phyloP scores from a whole-genome alignment of 1,284 basidiomycete species.

The Pseudozyma flocculosa region DNA sequence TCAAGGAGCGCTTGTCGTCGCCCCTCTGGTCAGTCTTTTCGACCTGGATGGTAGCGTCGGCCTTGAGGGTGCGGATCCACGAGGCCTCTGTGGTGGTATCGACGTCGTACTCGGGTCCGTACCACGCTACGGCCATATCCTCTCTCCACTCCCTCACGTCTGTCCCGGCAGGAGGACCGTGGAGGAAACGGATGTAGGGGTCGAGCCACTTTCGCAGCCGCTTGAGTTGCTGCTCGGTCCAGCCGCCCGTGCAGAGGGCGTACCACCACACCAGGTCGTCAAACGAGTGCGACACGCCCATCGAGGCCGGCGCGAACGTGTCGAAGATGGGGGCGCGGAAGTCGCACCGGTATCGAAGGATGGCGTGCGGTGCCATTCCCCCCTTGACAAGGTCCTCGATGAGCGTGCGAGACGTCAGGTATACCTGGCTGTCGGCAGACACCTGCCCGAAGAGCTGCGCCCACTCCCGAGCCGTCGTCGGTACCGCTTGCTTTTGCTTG shows the following conservation, averaged over 20 bases:
- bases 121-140: not conserved
- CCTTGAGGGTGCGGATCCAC: not conserved
- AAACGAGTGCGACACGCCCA: slow-evolving; percentile 34
- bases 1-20: not conserved
- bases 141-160: not conserved
- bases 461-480: not conserved
- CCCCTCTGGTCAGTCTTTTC: not conserved
- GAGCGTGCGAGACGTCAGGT: slow-evolving; percentile 31
- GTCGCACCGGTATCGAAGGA: slow-evolving; percentile 28
- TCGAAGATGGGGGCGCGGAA: slow-evolving; percentile 17
- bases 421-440: slow-evolving; percentile 34
- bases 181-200: slow-evolving; percentile 12
- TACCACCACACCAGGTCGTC: slow-evolving; percentile 35
- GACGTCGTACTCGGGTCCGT: not conserved
- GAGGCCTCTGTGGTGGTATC: not conserved
- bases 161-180: slow-evolving; percentile 1
- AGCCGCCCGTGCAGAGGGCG: not conserved
- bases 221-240: slow-evolving; percentile 4
- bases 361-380: slow-evolving; percentile 3
- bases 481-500: too few species aligned
- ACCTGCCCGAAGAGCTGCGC: slow-evolving; percentile 10
- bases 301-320: slow-evolving; percentile 2
- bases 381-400: slow-evolving; percentile 12
- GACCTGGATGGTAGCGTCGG: not conserved
- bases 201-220: slow-evolving; percentile 6